A percentile compares a stretch with the other conserved stretches of the same genome.
phyloP scores from a whole-genome alignment of 257 asterid genomes.

The Dorcoceras hygrometricum region DNA sequence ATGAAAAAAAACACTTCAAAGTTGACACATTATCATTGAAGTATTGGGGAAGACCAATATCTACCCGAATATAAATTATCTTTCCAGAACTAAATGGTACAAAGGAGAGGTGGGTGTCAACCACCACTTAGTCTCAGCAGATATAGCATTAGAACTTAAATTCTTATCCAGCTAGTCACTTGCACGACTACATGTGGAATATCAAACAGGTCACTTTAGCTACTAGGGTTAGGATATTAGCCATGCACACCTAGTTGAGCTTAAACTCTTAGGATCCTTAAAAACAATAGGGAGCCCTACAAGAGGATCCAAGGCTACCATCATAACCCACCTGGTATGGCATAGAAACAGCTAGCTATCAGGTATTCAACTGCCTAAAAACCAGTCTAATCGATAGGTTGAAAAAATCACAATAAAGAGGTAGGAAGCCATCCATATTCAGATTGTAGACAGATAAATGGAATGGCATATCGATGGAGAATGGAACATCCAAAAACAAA shows the following conservation, averaged over 20 bases:
- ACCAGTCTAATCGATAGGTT: background rate
- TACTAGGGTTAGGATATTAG: background rate
- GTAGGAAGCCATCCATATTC: background rate
- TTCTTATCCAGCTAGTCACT: background rate
- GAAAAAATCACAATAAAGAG: background rate
- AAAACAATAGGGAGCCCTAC: background rate
- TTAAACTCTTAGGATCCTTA: background rate
- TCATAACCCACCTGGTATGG: background rate
- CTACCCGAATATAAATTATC: background rate
- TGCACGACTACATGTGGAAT: background rate
- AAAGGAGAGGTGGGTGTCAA: background rate
- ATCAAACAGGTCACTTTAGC: background rate
- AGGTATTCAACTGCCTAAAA: background rate
- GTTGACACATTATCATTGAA: background rate
- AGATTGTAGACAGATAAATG: background rate
- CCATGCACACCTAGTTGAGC: background rate
- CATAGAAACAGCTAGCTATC: background rate
- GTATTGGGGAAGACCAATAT: background rate
- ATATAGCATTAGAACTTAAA: background rate
- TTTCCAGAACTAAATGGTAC: background rate
- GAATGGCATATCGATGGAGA: background rate
- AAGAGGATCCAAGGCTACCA: background rate
- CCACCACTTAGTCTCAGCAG: background rate
- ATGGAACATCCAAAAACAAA: constrained; percentile 19
- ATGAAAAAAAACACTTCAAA: constrained; percentile 9